These are phyloP conservation scores for Arabidopsis hybrid DNA, from an alignment of 441 rosid genomes.

Conservation along the genomic window DNA sequence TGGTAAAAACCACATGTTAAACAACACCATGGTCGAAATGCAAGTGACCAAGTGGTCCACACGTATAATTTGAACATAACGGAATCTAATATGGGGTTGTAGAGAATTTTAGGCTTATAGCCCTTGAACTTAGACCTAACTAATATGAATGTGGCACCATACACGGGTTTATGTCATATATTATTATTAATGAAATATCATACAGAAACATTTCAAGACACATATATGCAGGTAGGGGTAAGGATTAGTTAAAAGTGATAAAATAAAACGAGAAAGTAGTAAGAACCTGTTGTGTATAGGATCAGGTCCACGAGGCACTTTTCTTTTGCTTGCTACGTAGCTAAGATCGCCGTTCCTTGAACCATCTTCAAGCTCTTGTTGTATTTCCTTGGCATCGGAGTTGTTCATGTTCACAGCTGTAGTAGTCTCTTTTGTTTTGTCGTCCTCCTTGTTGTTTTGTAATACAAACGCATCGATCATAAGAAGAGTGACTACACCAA, in stretches of 20 bases:
- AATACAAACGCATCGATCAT: slow-evolving; percentile 38
- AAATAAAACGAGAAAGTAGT: slow-evolving; percentile 14
- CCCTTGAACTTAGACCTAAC: not conserved
- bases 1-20: not conserved
- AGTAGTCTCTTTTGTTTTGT: slow-evolving; percentile 32
- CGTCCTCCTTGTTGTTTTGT: slow-evolving; percentile 31
- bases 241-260: slow-evolving; percentile 13
- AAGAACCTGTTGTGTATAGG: slow-evolving; percentile 91
- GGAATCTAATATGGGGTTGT: not conserved
- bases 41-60: not conserved
- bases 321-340: slow-evolving; percentile 70
- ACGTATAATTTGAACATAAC: not conserved
- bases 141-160: not conserved
- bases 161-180: too few relatives aligned
- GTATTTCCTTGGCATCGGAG: slow-evolving; percentile 31
- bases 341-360: slow-evolving; percentile 48
- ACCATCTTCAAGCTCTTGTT: slow-evolving; percentile 46
- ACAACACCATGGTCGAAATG: not conserved
- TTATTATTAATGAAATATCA: not conserved
- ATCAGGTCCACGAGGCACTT: slow-evolving; percentile 92
- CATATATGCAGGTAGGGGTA: not conserved
- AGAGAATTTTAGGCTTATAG: not conserved
- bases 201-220: not conserved
- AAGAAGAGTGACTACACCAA: slow-evolving; percentile 39
- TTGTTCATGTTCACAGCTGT: slow-evolving; percentile 23